Base-by-base conservation (phyloP, 2,329 filamentous ascomycete genomes). In the Clonostachys sp. region DNA sequence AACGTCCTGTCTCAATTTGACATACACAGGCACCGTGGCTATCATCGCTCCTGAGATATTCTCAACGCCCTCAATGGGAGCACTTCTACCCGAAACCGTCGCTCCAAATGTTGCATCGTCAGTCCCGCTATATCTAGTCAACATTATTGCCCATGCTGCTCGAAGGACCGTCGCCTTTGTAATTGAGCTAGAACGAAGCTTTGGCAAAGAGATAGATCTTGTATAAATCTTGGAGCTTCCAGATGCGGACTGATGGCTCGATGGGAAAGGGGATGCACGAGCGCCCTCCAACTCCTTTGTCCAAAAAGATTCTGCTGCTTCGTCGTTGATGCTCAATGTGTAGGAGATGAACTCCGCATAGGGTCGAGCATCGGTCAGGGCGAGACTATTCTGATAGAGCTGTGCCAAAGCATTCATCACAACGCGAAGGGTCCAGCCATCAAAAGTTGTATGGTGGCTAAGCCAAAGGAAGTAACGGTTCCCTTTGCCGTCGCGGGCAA, bases 21-120 rank as follows among this genome's bases (percentile, higher is more conserved):
- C 40, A 12, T 52, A 46, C 6, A 51, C 43, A 6, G 53, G 51
- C 12, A 52, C 45, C 2, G 48, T 52, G 5, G 47, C 45, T 3
- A 55, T 47, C 13, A 48, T 50, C 14, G 52, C 46, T 34, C 50
- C 53, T 4, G 43, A 18, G 8, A 55, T 54, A 5, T 12, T 16
- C 8, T 50, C 45, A 6, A 49, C 30, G 34, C 49, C 45, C 10
- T 40, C 18, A 12, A 55, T 44, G 9, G 49, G 36, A 16, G 51
- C 53, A 16, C 57, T 51, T 5, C 60, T 51, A 2, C 61, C 61
- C 2, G 55, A 59, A 4, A 60, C 35, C 0, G 52, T 53, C 3
- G 47, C 35, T 2, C 61, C 61, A 45, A 61, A 65, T 4, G 55
- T 41, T 1, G 61, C 45, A 13, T 57, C 55, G 9, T 51, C 45